These are phyloP conservation scores for Ogataea dorogensis DNA, from an alignment of 805 yeast species.

Conservation along the genomic window DNA sequence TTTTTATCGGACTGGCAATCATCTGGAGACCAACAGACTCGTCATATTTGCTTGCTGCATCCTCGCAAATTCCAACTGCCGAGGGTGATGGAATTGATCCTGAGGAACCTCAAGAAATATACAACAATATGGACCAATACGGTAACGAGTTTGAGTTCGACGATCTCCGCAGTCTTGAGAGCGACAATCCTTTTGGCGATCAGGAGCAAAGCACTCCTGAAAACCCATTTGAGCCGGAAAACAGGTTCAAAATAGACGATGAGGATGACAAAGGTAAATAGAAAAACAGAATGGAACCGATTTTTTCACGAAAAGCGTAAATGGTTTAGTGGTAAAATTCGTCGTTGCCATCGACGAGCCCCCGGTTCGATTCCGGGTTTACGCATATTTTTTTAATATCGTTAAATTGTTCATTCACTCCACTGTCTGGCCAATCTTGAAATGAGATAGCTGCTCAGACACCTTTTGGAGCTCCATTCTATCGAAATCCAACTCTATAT, in stretches of 20 bases:
- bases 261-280: slow-evolving; percentile 23
- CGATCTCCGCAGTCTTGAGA: slow-evolving; percentile 52
- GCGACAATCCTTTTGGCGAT: slow-evolving; percentile 33
- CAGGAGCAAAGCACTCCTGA: slow-evolving; percentile 16
- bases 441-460: slow-evolving; percentile 10
- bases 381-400: slow-evolving; percentile 19
- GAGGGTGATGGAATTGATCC: slow-evolving; percentile 50
- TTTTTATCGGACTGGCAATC: slow-evolving; percentile 79
- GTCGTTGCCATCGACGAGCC: slow-evolving; percentile 32
- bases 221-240: slow-evolving; percentile 35
- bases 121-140: slow-evolving; percentile 31
- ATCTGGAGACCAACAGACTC: slow-evolving; percentile 98
- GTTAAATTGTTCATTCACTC: slow-evolving; percentile 2
- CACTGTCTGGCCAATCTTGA: slow-evolving; percentile 7
- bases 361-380: slow-evolving; percentile 33
- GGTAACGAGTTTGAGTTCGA: slow-evolving; percentile 62
- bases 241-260: slow-evolving; percentile 31
- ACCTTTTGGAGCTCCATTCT: slow-evolving; percentile 11
- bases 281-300: slow-evolving; percentile 1
- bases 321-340: slow-evolving; percentile 31
- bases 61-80: slow-evolving; percentile 77
- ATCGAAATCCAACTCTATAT: slow-evolving; percentile 11
- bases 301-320: slow-evolving; percentile 15
- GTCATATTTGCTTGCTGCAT: slow-evolving; percentile 90
- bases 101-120: slow-evolving; percentile 25